A percentile compares a stretch with the other conserved stretches of the same genome.
Evolutionary conservation across 2,329 filamentous ascomycete genomes (phyloP).

Genomic region (Cercospora sp.): DNA sequence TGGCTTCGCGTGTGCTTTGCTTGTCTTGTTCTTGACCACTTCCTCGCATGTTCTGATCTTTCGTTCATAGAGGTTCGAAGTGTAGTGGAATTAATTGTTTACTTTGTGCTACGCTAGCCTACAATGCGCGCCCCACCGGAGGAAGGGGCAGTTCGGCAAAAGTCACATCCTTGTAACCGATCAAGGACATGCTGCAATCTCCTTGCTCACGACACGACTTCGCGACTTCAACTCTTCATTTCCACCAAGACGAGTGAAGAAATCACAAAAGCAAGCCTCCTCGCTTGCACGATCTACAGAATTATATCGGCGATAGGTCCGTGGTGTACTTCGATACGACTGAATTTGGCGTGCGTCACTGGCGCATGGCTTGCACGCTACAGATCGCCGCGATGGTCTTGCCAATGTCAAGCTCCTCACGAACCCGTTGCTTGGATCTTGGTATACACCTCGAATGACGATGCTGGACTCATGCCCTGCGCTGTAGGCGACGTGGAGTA

Average conservation of each 20-base stretch:
- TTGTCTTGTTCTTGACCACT: conserved; percentile 1
- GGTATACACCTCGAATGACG: neutral
- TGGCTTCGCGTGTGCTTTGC: neutral
- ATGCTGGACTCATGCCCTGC: neutral
- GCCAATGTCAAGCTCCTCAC: neutral
- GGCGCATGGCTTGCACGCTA: neutral
- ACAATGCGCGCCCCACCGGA: neutral
- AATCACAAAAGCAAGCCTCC: neutral
- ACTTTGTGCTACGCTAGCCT: conserved; percentile 4
- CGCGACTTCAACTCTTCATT: neutral
- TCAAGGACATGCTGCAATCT: neutral
- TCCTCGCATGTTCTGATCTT: conserved; percentile 11
- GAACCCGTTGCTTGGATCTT: neutral
- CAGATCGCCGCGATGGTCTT: neutral
- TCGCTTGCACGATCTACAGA: neutral
- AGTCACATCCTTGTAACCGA: conserved; percentile 3
- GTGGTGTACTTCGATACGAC: conserved; percentile 1
- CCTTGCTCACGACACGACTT: neutral
- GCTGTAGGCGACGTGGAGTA: neutral
- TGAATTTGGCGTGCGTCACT: neutral
- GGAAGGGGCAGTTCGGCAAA: conserved; percentile 2
- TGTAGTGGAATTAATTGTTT: neutral
- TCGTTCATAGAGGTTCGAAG: neutral
- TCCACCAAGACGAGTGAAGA: neutral
- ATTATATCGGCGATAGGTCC: neutral